These are phyloP conservation scores for Aspergillus taichungensis DNA, from an alignment of 495 filamentous ascomycete genomes.

Conservation along the genomic window DNA sequence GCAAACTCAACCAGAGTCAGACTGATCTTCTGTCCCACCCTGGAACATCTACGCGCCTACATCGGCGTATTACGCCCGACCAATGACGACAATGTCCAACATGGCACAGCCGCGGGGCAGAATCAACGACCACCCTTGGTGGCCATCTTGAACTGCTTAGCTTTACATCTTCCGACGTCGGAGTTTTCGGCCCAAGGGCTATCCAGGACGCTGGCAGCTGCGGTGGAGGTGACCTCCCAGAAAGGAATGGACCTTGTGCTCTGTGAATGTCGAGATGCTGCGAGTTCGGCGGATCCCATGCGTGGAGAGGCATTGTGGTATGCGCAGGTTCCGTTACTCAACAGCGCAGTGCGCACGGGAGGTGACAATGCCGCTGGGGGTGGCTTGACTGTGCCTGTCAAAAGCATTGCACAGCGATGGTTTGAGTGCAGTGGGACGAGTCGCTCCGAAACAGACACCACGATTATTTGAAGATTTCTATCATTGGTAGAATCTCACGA, in stretches of 20 bases:
- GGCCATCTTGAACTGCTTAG: slow-evolving; percentile 56
- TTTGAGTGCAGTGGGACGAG: slow-evolving; percentile 44
- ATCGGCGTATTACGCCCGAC: slow-evolving; percentile 44
- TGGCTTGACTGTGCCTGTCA: slow-evolving; percentile 59
- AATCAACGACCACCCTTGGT: slow-evolving; percentile 32
- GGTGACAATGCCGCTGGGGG: slow-evolving; percentile 51
- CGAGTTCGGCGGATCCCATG: slow-evolving; percentile 16
- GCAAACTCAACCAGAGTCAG: slow-evolving; percentile 57
- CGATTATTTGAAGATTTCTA: slow-evolving; percentile 1
- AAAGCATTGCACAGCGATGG: slow-evolving; percentile 61
- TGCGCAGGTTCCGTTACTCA: slow-evolving; percentile 54
- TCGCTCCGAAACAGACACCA: neutral
- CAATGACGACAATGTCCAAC: neutral
- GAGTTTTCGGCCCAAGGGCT: slow-evolving; percentile 83
- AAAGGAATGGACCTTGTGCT: slow-evolving; percentile 28
- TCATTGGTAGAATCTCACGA: slow-evolving; percentile 6
- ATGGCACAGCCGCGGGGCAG: neutral
- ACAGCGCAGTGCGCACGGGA: slow-evolving; percentile 45
- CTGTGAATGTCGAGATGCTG: slow-evolving; percentile 32
- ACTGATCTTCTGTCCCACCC: slow-evolving; percentile 60
- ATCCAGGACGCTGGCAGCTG: slow-evolving; percentile 53
- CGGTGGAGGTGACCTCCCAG: slow-evolving; percentile 54
- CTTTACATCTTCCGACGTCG: slow-evolving; percentile 59
- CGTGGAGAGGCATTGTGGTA: slow-evolving; percentile 37
- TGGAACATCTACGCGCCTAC: slow-evolving; percentile 70